Evolutionary conservation across 2,329 filamentous ascomycete genomes (phyloP).

Genomic region (Apiospora saccharicola): DNA sequence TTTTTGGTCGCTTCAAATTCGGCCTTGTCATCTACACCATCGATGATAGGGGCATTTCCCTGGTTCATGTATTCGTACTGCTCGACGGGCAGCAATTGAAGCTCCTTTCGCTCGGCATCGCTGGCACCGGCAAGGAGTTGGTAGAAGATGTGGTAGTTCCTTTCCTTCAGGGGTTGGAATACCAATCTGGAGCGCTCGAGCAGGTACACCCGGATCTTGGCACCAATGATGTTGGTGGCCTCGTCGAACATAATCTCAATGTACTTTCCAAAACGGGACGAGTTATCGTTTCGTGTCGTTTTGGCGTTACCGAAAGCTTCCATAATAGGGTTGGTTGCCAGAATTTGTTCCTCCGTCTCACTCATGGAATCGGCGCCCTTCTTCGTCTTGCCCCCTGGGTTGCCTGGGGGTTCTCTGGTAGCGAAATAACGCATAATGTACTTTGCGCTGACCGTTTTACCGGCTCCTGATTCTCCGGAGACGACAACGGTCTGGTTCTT

Average conservation of each 20-base stretch:
- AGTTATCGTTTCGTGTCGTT: conserved; percentile 99
- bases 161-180: conserved; percentile 95
- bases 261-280: conserved; percentile 98
- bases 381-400: conserved; percentile 79
- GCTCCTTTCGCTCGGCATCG: conserved; percentile 80
- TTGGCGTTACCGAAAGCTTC: conserved; percentile 99
- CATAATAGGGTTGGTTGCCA: conserved; percentile 99
- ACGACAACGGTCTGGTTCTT: conserved; percentile 99
- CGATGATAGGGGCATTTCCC: conserved; percentile 87
- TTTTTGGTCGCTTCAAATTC: conserved; percentile 90
- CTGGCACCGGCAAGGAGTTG: conserved; percentile 93
- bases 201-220: conserved; percentile 95
- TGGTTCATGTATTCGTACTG: conserved; percentile 97
- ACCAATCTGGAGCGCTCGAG: conserved; percentile 94
- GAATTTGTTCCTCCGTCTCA: conserved; percentile 97
- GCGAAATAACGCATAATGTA: conserved; percentile 99
- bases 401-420: conserved; percentile 91
- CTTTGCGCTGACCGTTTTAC: conserved; percentile 98
- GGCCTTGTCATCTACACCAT: conserved; percentile 93
- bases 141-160: conserved; percentile 99
- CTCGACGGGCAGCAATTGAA: conserved; percentile 82
- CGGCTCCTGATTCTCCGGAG: conserved; percentile 98
- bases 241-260: conserved; percentile 99
- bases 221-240: conserved; percentile 94
- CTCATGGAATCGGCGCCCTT: conserved; percentile 84